A percentile compares a stretch with the other conserved stretches of the same genome.
Evolutionary conservation across 2,329 filamentous ascomycete species (phyloP).

Genomic region (Cladorrhinum sp.): DNA sequence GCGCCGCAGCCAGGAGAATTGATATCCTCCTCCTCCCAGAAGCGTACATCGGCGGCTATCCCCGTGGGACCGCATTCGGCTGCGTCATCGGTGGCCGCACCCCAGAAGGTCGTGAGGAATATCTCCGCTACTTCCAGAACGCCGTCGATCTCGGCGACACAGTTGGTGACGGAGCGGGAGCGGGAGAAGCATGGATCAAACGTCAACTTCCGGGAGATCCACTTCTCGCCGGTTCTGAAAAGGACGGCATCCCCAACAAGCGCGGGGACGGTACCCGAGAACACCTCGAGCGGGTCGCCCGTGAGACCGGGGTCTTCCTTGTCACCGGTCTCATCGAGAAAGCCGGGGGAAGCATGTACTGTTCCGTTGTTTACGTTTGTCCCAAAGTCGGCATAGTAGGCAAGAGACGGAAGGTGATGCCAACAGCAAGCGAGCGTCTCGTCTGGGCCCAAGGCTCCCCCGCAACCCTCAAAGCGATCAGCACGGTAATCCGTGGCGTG

Average conservation of each 20-base stretch:
- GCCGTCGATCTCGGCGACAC: slow-evolving; percentile 85
- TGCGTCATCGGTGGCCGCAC: slow-evolving; percentile 68
- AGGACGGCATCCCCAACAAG: slow-evolving; percentile 33
- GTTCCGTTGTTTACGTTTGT: slow-evolving; percentile 77
- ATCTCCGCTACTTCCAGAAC: slow-evolving; percentile 71
- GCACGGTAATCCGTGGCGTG: slow-evolving; percentile 74
- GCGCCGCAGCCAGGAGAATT: slow-evolving; percentile 54
- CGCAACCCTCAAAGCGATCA: slow-evolving; percentile 73
- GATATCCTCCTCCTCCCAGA: slow-evolving; percentile 86
- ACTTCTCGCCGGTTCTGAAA: slow-evolving; percentile 12
- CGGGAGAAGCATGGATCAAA: slow-evolving; percentile 68
- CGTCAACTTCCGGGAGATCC: slow-evolving; percentile 44
- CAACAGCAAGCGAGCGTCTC: slow-evolving; percentile 77
- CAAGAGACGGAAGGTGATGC: slow-evolving; percentile 91
- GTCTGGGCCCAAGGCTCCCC: slow-evolving; percentile 87
- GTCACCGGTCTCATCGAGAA: slow-evolving; percentile 78
- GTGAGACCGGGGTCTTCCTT: slow-evolving; percentile 76
- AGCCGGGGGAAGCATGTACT: slow-evolving; percentile 80
- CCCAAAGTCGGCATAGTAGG: slow-evolving; percentile 70
- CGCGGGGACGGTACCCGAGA: slow-evolving; percentile 66
- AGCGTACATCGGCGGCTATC: slow-evolving; percentile 89
- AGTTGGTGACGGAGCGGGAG: slow-evolving; percentile 57
- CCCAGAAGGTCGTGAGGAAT: slow-evolving; percentile 73
- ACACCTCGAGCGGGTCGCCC: slow-evolving; percentile 70
- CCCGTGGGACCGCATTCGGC: slow-evolving; percentile 76